Evolutionary conservation across 2,329 filamentous ascomycete species (phyloP).

Genomic region (Neonectria neomacrospora): DNA sequence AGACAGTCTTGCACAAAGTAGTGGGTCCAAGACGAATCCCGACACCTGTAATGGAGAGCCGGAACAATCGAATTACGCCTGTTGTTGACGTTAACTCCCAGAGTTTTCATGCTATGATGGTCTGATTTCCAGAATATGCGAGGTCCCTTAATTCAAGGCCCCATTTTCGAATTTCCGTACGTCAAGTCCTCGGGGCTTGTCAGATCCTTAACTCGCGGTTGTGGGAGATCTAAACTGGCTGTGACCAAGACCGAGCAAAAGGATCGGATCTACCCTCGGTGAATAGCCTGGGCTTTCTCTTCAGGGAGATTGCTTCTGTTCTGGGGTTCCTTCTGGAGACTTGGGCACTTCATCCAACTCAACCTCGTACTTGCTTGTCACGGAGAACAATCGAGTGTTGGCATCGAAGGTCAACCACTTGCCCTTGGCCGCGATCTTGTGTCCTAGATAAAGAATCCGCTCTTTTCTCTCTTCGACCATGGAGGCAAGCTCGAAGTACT

Average conservation of each 20-base stretch:
- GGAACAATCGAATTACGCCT: too few species aligned
- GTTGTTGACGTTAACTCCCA: too few species aligned
- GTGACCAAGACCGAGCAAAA: not conserved
- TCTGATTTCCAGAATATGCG: not conserved
- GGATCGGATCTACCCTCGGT: not conserved
- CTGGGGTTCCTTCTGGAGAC: not conserved
- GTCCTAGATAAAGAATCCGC: conserved; percentile 68
- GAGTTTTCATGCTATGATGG: too few species aligned
- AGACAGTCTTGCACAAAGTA: too few species aligned
- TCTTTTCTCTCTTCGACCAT: conserved; percentile 68
- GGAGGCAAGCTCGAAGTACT: conserved; percentile 69
- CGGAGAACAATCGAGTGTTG: conserved; percentile 51
- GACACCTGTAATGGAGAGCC: too few species aligned
- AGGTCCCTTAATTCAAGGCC: not conserved
- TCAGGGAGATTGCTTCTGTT: not conserved
- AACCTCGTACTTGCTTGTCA: conserved; percentile 51
- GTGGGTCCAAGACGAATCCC: too few species aligned
- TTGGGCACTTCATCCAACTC: conserved; percentile 41
- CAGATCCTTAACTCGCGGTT: not conserved
- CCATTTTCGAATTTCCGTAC: not conserved
- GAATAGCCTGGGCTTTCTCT: too few species aligned
- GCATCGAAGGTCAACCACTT: conserved; percentile 61
- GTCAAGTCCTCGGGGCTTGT: not conserved
- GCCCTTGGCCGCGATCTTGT: conserved; percentile 55
- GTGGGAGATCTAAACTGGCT: not conserved